Evolutionary conservation across 345 rosid species (phyloP), one percentile per base, ranked within the genome.

Genomic region (Eucalyptus guilfoylei): DNA sequence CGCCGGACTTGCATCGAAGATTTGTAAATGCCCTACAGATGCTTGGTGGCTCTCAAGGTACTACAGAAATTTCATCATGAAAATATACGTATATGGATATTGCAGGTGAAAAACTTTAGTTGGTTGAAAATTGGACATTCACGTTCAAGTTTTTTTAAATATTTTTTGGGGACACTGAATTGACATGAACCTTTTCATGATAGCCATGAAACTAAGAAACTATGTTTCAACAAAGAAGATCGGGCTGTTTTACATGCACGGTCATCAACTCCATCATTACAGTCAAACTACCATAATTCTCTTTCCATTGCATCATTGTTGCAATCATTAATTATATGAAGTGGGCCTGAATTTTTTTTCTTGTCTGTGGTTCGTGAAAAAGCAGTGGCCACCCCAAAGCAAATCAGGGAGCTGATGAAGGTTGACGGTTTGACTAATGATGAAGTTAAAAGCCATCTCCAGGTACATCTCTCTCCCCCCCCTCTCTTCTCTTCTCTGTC

Each of bases 41-140:
- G 99, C 98, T 98, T 19, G 99, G 99, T 48, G 99, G 99, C 50
- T 97, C 99, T 87, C 99, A 98, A 97, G 99, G 99, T 98, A 96
- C 64, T 37, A n/a, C n/a, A 14, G 9, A 54, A 40, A 48, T 6
- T 76, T 16, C 19, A 40, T 67, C 83, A 4, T 37, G 45, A 76
- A 52, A 34, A 21, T 55, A 12, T 21, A 19, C 19, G 42, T 72
- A 37, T 3, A 17, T 34, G 81, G 26, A 72, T 72, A 37, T 72
- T 17, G 81, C 81, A 72, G 81, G 47, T 37, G 83, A 37, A 76
- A 76, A 76, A 76, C 83, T 45, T 45, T 11, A 76, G 83, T 19
- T 76, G 47, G 83, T 19, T 10, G 24, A 40, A 37, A 76, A 76
- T 76, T 76, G 24, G 45, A 37, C 83, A 37, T 76, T 40, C 14